These are phyloP conservation scores for Gardenia jasminoides DNA, from an alignment of 257 asterid genomes.

Conservation along the genomic window DNA sequence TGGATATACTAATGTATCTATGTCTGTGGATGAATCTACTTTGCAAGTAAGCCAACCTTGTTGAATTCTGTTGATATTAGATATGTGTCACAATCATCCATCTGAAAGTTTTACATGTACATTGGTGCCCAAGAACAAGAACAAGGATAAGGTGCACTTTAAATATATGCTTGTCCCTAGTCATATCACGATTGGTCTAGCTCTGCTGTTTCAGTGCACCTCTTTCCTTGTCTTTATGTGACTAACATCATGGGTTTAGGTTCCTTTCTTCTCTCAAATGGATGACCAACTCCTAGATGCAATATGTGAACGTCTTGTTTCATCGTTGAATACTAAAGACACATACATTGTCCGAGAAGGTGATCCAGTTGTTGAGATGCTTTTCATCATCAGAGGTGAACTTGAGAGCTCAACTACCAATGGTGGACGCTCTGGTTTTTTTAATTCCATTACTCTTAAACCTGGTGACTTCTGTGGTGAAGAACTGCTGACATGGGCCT, in stretches of 20 bases:
- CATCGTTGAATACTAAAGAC: slow-evolving; percentile 73
- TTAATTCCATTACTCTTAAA: slow-evolving; percentile 68
- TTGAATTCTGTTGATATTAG: not conserved
- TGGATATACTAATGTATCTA: not conserved
- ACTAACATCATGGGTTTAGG: slow-evolving; percentile 33
- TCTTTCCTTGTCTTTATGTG: not conserved
- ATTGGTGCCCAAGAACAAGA: not conserved
- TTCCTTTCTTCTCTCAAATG: slow-evolving; percentile 91
- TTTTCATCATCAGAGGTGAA: slow-evolving; percentile 77
- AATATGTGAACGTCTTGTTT: slow-evolving; percentile 79
- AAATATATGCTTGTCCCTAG: not conserved
- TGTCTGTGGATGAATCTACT: not conserved
- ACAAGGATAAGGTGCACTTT: not conserved
- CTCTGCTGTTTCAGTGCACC: not conserved
- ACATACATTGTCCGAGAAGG: slow-evolving; percentile 82
- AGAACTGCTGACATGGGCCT: slow-evolving; percentile 84
- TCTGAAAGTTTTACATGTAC: not conserved
- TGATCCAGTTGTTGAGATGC: slow-evolving; percentile 84
- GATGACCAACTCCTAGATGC: slow-evolving; percentile 87
- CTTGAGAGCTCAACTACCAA: slow-evolving; percentile 89
- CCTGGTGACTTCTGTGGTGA: slow-evolving; percentile 89
- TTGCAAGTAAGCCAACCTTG: not conserved
- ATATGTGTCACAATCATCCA: not conserved
- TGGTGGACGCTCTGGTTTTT: slow-evolving; percentile 82
- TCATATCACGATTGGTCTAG: not conserved